These are phyloP conservation scores for Leishmania martiniquensis DNA, from an alignment of 208 protist species.

Conservation along the genomic window DNA sequence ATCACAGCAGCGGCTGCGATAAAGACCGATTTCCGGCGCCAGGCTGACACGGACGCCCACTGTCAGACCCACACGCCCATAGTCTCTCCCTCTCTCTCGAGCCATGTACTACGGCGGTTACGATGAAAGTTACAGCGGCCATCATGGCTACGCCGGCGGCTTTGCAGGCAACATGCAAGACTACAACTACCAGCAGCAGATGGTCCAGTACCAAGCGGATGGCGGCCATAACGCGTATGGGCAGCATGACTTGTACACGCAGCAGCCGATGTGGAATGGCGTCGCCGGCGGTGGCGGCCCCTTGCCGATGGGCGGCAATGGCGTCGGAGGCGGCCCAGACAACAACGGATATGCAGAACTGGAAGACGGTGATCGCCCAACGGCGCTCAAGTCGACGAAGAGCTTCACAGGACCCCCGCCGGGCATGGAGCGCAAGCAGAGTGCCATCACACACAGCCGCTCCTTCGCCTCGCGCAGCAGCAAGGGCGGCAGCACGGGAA, in stretches of 20 bases:
- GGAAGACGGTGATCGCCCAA: neutral
- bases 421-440: constrained; percentile 32
- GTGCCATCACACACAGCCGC: constrained; percentile 25
- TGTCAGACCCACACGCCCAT: neutral
- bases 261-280: constrained; percentile 22
- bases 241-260: constrained; percentile 11
- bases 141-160: constrained; percentile 13
- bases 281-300: neutral
- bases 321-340: neutral
- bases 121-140: constrained; percentile 19
- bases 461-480: constrained; percentile 23
- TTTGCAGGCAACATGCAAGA: neutral
- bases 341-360: constrained; percentile 2
- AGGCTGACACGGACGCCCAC: neutral
- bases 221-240: constrained; percentile 16
- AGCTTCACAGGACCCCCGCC: constrained; percentile 45
- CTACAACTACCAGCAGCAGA: constrained; percentile 24
- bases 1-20: neutral
- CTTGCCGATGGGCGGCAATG: no score
- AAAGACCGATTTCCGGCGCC: neutral
- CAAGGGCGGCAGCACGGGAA: constrained; percentile 28
- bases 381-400: constrained; percentile 33
- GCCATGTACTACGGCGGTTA: constrained; percentile 30
- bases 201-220: constrained; percentile 7
- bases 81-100: constrained; percentile 2